Evolutionary conservation across 176 grass and related monocot species (phyloP), one percentile per base, ranked within the genome.

Genomic region (Panicum miliaceum): DNA sequence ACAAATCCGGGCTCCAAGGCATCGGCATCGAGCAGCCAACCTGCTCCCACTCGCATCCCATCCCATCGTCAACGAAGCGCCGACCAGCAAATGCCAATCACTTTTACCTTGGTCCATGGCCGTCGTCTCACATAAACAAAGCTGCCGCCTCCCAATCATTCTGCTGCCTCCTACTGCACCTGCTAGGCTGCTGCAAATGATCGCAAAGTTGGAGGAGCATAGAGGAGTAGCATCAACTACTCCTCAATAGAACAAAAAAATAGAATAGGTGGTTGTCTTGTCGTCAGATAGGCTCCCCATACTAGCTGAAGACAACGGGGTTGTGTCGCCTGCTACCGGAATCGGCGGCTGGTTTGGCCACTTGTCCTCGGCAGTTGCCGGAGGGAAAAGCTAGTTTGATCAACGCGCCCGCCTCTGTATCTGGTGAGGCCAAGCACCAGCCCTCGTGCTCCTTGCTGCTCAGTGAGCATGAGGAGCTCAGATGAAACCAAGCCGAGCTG

Each of bases 171-270:
- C 42, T 64, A 8, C 22, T 79, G 58, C 26, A 15, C 27, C 40
- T 63, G 26, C 26, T 64, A 35, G 11, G 22, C 40, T 45, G n/a
- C n/a, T 32, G 40, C 16, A 57, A 37, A 38, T 60, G 62, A 35
- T 68, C 63, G 34, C 22, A 26, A 12, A 54, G 35, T 25, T 35
- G 70, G 9, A 35, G 26, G 25, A 40, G 66, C 62, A 19, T 56
- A 68, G 2, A 46, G 62, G 50, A 68, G 46, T 58, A 42, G 40
- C 54, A 51, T 79, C 84, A 79, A 71, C 84, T 79, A 41, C 84
- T 85, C 81, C 81, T 40, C 57, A 71, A 74, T 35, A 9, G 22
- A 14, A 2, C 22, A 73, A 80, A 58, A 22, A 11, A 68, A 58
- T 37, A 19, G 51, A 59, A 71, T 58, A 8, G 52, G 0, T 32